phyloP scores from a whole-genome alignment of 306 rosid species.

The Cucurbita argyrosperma region DNA sequence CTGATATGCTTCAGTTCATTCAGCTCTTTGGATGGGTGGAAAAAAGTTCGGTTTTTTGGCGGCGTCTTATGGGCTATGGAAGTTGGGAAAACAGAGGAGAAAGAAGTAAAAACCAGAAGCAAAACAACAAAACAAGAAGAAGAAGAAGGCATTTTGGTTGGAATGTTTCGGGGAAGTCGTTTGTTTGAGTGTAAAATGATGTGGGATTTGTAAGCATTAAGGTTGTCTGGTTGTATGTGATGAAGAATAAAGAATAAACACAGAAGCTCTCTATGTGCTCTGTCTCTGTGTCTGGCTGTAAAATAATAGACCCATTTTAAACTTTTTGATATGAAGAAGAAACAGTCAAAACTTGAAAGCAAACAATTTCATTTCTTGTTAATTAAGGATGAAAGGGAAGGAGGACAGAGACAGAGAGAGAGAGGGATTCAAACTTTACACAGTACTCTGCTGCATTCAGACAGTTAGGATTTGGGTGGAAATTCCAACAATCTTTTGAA shows the following conservation, averaged over 20 bases:
- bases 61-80: conserved; percentile 18
- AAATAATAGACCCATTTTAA: no score
- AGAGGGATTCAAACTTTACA: neutral
- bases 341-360: neutral
- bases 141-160: conserved; percentile 29
- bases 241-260: neutral
- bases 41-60: conserved; percentile 49
- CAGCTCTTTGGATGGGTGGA: conserved; percentile 39
- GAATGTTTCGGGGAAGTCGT: conserved; percentile 36
- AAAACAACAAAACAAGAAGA: conserved; percentile 30
- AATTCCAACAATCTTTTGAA: neutral
- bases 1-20: conserved; percentile 34
- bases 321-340: neutral
- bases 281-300: no score
- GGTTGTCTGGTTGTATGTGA: conserved; percentile 60
- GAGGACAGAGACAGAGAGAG: neutral
- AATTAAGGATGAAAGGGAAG: neutral
- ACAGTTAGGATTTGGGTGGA: conserved; percentile 8
- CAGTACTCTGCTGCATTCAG: neutral
- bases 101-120: conserved; percentile 34
- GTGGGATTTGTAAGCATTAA: conserved; percentile 43
- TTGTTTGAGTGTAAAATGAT: conserved; percentile 23
- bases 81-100: conserved; percentile 35
- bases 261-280: no score
- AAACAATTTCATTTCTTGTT: neutral